A percentile compares a stretch with the other conserved stretches of the same genome.
These are phyloP conservation scores for Talaromyces sp. DNA, from an alignment of 2,329 filamentous ascomycete genomes.

Conservation along the genomic window DNA sequence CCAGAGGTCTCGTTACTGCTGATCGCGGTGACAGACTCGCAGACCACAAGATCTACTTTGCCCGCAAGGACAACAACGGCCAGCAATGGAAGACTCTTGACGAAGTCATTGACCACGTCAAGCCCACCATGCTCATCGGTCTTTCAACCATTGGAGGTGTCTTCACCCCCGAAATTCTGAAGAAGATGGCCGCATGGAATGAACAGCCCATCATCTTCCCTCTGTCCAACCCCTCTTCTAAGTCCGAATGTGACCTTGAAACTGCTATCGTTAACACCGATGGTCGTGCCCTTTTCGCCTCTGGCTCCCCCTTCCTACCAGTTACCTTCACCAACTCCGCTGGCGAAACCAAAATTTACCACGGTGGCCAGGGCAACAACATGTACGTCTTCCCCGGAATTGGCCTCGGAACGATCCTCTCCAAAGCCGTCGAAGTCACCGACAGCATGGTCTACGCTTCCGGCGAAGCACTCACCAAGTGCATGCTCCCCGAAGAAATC, in stretches of 20 bases:
- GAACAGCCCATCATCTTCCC: slow-evolving; percentile 90
- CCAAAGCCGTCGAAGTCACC: slow-evolving; percentile 81
- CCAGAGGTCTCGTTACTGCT: slow-evolving; percentile 86
- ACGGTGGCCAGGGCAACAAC: slow-evolving; percentile 75
- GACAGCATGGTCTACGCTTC: slow-evolving; percentile 97
- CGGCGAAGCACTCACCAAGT: slow-evolving; percentile 73
- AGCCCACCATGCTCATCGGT: slow-evolving; percentile 91
- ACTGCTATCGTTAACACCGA: slow-evolving; percentile 88
- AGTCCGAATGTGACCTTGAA: slow-evolving; percentile 97
- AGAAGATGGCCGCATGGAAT: slow-evolving; percentile 60
- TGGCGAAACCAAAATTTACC: slow-evolving; percentile 62
- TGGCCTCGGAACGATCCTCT: slow-evolving; percentile 86
- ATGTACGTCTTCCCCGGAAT: slow-evolving; percentile 97
- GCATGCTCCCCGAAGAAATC: slow-evolving; percentile 77
- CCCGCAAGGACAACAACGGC: slow-evolving; percentile 62
- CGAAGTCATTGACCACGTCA: slow-evolving; percentile 90
- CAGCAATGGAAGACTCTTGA: slow-evolving; percentile 72
- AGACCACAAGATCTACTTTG: slow-evolving; percentile 75
- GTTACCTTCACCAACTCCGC: slow-evolving; percentile 61
- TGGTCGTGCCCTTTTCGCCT: slow-evolving; percentile 88
- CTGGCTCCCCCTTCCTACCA: slow-evolving; percentile 83
- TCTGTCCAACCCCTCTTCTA: slow-evolving; percentile 90
- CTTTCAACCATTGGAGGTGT: slow-evolving; percentile 91
- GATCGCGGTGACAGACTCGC: slow-evolving; percentile 93
- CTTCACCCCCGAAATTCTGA: slow-evolving; percentile 84